Base-by-base conservation (phyloP, 495 filamentous ascomycete species). In the Apodospora peruviana region DNA sequence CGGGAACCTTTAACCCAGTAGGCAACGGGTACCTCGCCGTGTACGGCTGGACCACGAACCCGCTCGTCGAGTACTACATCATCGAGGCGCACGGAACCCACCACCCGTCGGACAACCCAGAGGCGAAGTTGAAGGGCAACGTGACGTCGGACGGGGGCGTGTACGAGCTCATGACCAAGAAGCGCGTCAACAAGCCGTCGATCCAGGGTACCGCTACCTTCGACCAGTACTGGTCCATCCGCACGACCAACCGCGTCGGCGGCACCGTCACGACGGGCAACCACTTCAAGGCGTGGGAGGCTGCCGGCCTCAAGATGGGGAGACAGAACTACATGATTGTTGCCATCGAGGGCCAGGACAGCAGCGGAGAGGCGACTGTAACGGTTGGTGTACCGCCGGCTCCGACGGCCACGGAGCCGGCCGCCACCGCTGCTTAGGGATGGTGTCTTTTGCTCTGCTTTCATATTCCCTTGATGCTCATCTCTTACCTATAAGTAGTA, bases 1-100 rank as follows among this genome's bases (percentile, higher is more conserved):
- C 49, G 3, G 56, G 59, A 22, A 54, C 51, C 17, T 62, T 60
- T 44, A 32, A 51, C 5, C 51, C 54, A 19, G 38, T 55, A 20
- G 61, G 57, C 24, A 69, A 56, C 41, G 61, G 48, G 14, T 66
- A 63, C 51, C 58, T 66, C 2, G 35, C 58, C 48, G 40, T 86
- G 52, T 83, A 85, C 58, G 80, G 80, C 44, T 85, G 80, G 82
- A 83, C 79, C 20, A 70, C 62, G 11, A 71, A 72, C 62, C 82
- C 82, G 0, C 68, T 84, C 2, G 70, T 83, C 47, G 82, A 86
- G 52, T 84, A 83, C 66, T 84, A 84, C 66, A 74, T 85, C 47
- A 61, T 84, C 43, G 82, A 85, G 59, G 67, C 69, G 57, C 82
- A 70, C 62, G 78, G 79, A 32, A 67, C 57, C 40, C 81, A 76